Conservation (phyloP, 2,329 filamentous ascomycete genomes). For the Exophiala bonariae region DNA sequence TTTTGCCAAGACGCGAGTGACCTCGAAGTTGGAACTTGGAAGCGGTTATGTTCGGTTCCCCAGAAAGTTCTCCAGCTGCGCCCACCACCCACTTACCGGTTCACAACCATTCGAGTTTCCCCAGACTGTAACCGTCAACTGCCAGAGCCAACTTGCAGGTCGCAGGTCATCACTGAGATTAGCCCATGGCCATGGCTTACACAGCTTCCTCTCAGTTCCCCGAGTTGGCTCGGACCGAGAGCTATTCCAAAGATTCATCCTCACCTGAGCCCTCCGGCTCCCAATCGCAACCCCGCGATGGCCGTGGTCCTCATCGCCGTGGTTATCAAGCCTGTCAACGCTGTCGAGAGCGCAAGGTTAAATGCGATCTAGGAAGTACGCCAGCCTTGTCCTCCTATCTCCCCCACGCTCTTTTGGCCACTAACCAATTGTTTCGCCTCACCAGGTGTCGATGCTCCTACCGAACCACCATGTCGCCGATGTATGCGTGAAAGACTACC, state of each 20-base stretch:
- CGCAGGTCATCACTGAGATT: too few relatives aligned
- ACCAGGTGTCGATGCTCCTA: constrained; percentile 77
- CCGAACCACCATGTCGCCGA: constrained; percentile 89
- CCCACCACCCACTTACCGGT: neutral
- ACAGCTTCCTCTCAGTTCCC: constrained; percentile 12
- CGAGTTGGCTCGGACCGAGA: constrained; percentile 2
- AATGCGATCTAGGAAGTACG: constrained; percentile 50
- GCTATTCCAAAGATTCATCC: constrained; percentile 18
- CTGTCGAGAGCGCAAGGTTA: constrained; percentile 50
- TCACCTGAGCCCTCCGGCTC: constrained; percentile 30
- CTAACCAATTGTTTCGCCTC: constrained; percentile 6
- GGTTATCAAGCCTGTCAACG: constrained; percentile 52
- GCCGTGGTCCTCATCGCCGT: constrained; percentile 37
- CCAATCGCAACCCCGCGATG: constrained; percentile 10
- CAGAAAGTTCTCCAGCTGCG: too few relatives aligned
- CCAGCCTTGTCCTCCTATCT: constrained; percentile 1
- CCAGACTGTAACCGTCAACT: too few relatives aligned
- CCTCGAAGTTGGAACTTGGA: too few relatives aligned
- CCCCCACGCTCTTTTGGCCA: constrained; percentile 19
- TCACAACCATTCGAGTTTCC: constrained; percentile 2
- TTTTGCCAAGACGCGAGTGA: too few relatives aligned
- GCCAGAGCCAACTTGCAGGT: too few relatives aligned
- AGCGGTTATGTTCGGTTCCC: too few relatives aligned
- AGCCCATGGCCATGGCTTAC: constrained; percentile 17
- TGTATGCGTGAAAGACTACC: constrained; percentile 94